Base-by-base conservation (phyloP, 2,329 filamentous ascomycete genomes). In the Calonectria fujianensis region DNA sequence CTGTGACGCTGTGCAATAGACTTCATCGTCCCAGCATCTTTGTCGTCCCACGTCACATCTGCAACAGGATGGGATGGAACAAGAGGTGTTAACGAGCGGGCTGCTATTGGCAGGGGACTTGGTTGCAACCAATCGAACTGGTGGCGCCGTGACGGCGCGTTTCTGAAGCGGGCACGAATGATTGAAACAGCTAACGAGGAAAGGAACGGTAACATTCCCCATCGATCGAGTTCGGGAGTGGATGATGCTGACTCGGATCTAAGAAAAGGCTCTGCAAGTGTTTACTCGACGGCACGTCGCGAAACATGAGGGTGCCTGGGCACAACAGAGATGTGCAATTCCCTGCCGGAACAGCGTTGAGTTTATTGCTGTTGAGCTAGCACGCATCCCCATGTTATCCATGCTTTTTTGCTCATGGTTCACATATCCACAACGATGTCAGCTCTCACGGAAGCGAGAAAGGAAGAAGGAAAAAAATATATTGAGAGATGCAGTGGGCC, bases 91-190 rank as follows among this genome's bases (percentile, higher is more conserved):
- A 73, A 73, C 68, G 69, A 54, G 13, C 66, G 52, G n/a, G 13
- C 48, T 73, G 63, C 73, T 80, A 80, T 79, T 75, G 39, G 29
- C 79, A 78, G 65, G 77, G 64, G 78, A 27, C 24, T 67, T 37
- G 52, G 63, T 63, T 45, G 65, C 35, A 64, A 65, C 71, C 69
- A 76, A 74, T 66, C 70, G 50, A 66, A n/a, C 35, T 57, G 48
- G 31, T 50, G 65, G 39, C 51, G 65, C 32, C 24, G 65, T 70
- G 50, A 69, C 39, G 67, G 57, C 54, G 41, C 32, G 35, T 41
- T 48, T 67, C 32, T 35, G 54, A 63, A 45, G 64, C 16, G 57
- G 57, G 59, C 35, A 69, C 67, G 57, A 57, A 31, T 63, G 35
- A 29, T 32, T 14, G 31, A 64, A 51, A 39, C 29, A n/a, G 32